Evolutionary conservation across 106 monocot genomes (phyloP), one percentile per base, ranked within the genome.

Genomic region (Platanthera guangdongensis): DNA sequence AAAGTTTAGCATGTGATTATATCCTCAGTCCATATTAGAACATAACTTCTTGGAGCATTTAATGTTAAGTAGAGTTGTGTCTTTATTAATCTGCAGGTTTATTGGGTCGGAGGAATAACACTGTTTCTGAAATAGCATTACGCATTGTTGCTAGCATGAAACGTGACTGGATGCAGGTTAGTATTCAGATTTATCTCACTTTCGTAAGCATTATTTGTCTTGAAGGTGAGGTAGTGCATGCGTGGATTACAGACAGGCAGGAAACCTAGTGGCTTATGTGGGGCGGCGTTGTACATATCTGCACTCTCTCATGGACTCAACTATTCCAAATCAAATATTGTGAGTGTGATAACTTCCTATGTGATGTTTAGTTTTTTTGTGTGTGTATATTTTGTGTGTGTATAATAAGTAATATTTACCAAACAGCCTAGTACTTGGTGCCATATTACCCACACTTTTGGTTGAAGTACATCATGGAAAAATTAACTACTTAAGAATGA

Each of bases 81-180:
- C 72, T 46, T 10, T n/a, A 48, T 79, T 25, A 9, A 65, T 63
- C 5, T 83, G 30, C 74, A 93, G 95, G 89, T 70, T 82, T 95
- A 72, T 77, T 95, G 79, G 86, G 86, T 28, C 57, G 62, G 81
- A 86, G 78, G 65, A 77, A 97, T 51, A 82, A 83, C 32, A 75
- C 74, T n/a, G 88, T 97, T 65, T 84, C 87, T 71, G 79, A 81
- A 47, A 88, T 89, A 51, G 94, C 97, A 75, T 63, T 97, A 39
- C 82, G 83, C 45, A 91, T 97, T 72, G 64, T 97, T 79, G 94
- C 91, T 75, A 92, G 94, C 79, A 94, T 97, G 97, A 97, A 97
- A 78, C 82, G 97, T 75, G 97, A 97, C 77, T 97, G 97, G 97
- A 94, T 97, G 90, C 91, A 91, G 86, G 96, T 52, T 78, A 86